These are phyloP conservation scores for Calonectria honghensis DNA, from an alignment of 2,329 filamentous ascomycete genomes.

Conservation along the genomic window DNA sequence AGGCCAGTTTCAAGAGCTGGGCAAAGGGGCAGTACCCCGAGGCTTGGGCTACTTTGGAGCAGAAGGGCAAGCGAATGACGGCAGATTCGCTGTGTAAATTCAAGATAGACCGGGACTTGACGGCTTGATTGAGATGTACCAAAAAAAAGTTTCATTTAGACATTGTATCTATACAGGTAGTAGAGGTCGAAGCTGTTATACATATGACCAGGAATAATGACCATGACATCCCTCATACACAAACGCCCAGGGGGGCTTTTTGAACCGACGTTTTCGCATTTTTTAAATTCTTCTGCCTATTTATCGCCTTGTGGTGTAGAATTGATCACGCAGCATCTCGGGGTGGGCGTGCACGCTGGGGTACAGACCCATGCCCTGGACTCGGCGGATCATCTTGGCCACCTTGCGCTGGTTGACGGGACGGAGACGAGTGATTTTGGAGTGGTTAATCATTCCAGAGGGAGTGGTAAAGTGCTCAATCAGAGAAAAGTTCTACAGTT, in stretches of 20 bases:
- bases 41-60: conserved; percentile 80
- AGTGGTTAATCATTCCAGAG: conserved; percentile 89
- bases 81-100: conserved; percentile 68
- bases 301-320: conserved; percentile 54
- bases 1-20: conserved; percentile 84
- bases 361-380: conserved; percentile 92
- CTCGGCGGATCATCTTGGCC: conserved; percentile 92
- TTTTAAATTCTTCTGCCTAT: neutral
- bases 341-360: conserved; percentile 94
- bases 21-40: conserved; percentile 80
- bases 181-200: conserved; percentile 60
- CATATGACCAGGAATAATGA: conserved; percentile 57
- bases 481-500: conserved; percentile 88
- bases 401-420: conserved; percentile 95
- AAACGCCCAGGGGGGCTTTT: conserved; percentile 37
- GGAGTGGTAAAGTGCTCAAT: conserved; percentile 91
- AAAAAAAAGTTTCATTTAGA: conserved; percentile 54
- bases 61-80: conserved; percentile 68
- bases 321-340: conserved; percentile 77
- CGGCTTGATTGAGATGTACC: conserved; percentile 68
- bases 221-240: conserved; percentile 49
- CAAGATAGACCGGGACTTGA: conserved; percentile 69
- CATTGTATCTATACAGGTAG: conserved; percentile 60
- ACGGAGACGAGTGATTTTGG: conserved; percentile 84
- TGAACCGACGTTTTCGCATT: conserved; percentile 12